Base-by-base conservation (phyloP, 2,329 filamentous ascomycete genomes). In the Mycosphaerella arachidis region DNA sequence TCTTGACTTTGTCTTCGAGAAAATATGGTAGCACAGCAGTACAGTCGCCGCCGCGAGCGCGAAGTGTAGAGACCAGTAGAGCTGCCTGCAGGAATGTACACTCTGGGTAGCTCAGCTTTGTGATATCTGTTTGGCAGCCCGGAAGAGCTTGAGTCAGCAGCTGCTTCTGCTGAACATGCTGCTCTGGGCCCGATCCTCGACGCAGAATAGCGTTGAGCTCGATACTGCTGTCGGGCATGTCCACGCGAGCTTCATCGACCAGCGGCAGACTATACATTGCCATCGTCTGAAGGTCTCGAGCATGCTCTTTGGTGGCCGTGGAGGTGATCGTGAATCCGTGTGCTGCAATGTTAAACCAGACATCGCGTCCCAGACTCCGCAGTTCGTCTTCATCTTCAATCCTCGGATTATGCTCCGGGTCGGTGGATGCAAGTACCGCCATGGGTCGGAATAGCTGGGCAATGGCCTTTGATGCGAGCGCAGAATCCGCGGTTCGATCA, bases 341-440 rank as follows among this genome's bases (percentile, higher is more conserved):
- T 0, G 96, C 89, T 24, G 92, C 90, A 63, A 97, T 91, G 70
- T 99, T 99, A 78, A 97, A 97, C 94, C 94, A 99, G 5, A 91
- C 91, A 79, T 99, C 92, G 55, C 93, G 87, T 29, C 85, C 84
- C 62, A 89, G 83, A 7, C 86, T 84, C 6, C 71, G 71, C 33
- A 81, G 70, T 31, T 76, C 72, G 13, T 78, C 73, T 43, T 76
- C 71, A 20, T 75, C 68, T 60, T 93, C 86, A 57, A 73, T 72
- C 1, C 71, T 66, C 30, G 78, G 76, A 16, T 72, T 66, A 1
- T 75, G 69, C 27, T 74, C 69, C 6, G 70, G 68, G 61, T 93
- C 86, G 55, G 69, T 70, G 8, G 91, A 88, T 74, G 96, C 89
- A 55, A 99, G 83, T 1, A 92, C 81, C 7, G 94, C 91, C n/a